These are phyloP conservation scores for Cryptosporidium canis DNA, from an alignment of 169 alveolate species.

Conservation along the genomic window DNA sequence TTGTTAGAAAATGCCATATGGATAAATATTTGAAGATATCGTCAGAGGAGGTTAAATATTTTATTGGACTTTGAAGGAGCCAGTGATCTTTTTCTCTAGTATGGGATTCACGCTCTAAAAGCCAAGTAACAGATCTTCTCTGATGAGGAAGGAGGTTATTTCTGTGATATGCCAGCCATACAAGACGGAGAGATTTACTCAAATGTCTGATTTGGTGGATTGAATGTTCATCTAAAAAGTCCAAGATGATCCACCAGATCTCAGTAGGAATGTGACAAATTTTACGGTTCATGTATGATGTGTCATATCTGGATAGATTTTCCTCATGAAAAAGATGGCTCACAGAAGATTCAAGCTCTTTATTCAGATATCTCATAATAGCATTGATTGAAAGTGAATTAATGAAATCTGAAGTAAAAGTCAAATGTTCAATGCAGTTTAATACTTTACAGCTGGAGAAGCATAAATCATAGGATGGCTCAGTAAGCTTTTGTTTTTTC, in stretches of 20 bases:
- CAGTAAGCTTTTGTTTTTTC: background rate
- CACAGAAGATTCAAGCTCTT: background rate
- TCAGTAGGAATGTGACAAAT: slow-evolving; percentile 18
- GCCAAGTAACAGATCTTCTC: slow-evolving; percentile 45
- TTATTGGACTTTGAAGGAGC: slow-evolving; percentile 39
- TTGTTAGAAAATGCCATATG: slow-evolving; percentile 29
- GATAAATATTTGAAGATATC: slow-evolving; percentile 46
- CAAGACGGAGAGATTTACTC: background rate
- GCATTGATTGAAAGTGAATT: background rate
- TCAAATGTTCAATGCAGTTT: slow-evolving; percentile 27
- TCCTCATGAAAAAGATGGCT: background rate
- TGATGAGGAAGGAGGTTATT: slow-evolving; percentile 58
- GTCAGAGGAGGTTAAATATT: slow-evolving; percentile 16
- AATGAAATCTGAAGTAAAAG: background rate
- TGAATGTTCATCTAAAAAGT: slow-evolving; percentile 3
- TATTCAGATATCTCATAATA: slow-evolving; percentile 9
- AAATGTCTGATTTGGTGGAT: background rate
- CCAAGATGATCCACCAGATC: slow-evolving; percentile 39
- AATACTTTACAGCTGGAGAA: slow-evolving; percentile 10
- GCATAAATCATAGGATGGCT: background rate
- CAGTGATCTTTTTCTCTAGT: slow-evolving; percentile 5
- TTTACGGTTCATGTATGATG: background rate
- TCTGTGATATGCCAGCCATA: slow-evolving; percentile 29
- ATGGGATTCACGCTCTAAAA: slow-evolving; percentile 41
- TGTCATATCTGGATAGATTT: background rate